Conservation (phyloP, 495 filamentous ascomycete species). For the Talaromyces trachyspermus region DNA sequence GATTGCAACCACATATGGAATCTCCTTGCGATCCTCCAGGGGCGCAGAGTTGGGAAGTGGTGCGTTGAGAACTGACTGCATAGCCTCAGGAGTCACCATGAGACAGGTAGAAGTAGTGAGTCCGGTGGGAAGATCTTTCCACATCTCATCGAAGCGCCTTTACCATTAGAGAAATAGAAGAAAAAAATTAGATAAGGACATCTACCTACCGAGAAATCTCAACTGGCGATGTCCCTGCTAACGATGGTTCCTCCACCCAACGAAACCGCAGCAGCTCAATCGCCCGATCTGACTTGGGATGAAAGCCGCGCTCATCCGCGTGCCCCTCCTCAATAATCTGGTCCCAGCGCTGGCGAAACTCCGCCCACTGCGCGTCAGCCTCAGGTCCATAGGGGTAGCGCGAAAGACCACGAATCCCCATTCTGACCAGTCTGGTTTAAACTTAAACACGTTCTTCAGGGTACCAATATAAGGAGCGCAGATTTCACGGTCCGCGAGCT, state of each 20-base stretch:
- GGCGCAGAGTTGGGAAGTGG: neutral
- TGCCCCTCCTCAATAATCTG: neutral
- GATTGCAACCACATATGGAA: neutral
- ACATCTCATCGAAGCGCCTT: neutral
- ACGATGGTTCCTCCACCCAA: neutral
- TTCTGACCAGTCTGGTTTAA: neutral
- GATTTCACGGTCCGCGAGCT: neutral
- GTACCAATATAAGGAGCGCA: neutral
- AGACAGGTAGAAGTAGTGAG: neutral
- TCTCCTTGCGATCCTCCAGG: neutral
- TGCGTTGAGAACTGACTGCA: constrained; percentile 19
- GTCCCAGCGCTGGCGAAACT: neutral
- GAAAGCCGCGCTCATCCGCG: neutral
- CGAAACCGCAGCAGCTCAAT: neutral
- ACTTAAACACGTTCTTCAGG: neutral
- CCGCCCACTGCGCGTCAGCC: neutral
- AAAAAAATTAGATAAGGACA: neutral
- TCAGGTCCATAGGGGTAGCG: neutral
- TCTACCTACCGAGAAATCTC: constrained; percentile 1
- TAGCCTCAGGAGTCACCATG: constrained; percentile 19
- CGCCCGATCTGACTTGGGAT: constrained; percentile 1
- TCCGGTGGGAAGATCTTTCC: neutral
- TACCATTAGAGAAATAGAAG: neutral
- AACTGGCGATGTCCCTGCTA: neutral
- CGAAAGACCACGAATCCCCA: neutral